Percentiles rank a stretch among this genome's conserved stretches.
Conservation (phyloP, 495 filamentous ascomycete species). For the Peziza echinospora region DNA sequence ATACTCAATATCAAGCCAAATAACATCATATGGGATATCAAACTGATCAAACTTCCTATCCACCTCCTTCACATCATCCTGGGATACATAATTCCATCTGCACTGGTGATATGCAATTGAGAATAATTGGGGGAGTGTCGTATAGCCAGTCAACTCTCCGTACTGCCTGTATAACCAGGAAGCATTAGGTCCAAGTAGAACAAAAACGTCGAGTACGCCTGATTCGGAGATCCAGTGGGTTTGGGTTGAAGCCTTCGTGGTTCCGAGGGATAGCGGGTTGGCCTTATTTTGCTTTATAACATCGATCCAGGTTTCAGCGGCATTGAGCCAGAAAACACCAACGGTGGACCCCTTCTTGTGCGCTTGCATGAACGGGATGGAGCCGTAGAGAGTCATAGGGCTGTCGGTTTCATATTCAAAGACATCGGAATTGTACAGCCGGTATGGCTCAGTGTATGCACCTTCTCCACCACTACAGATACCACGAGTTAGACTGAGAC, state of each 20-base stretch:
- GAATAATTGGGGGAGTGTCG: constrained; percentile 75
- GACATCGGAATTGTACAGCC: constrained; percentile 86
- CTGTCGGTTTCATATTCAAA: constrained; percentile 94
- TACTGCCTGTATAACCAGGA: constrained; percentile 61
- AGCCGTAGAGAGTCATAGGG: constrained; percentile 94
- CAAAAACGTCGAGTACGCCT: constrained; percentile 75
- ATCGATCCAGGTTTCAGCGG: constrained; percentile 93
- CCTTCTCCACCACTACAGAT: constrained; percentile 41
- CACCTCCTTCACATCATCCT: constrained; percentile 89
- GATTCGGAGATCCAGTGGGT: constrained; percentile 95
- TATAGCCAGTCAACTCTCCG: constrained; percentile 82
- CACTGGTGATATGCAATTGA: constrained; percentile 89
- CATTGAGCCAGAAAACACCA: constrained; percentile 96
- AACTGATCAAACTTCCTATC: constrained; percentile 89
- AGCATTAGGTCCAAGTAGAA: constrained; percentile 75
- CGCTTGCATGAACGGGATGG: constrained; percentile 93
- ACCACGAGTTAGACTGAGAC: constrained; percentile 13
- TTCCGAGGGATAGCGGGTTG: constrained; percentile 59
- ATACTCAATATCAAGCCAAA: constrained; percentile 97
- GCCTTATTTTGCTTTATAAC: constrained; percentile 60
- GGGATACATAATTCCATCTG: constrained; percentile 94
- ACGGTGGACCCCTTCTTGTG: constrained; percentile 83
- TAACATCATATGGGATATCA: constrained; percentile 90
- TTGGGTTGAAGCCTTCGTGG: constrained; percentile 48
- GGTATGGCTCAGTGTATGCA: constrained; percentile 77